A percentile compares a stretch with the other conserved stretches of the same genome.
Conservation (phyloP, 345 rosid genomes). For the Microcos paniculata region DNA sequence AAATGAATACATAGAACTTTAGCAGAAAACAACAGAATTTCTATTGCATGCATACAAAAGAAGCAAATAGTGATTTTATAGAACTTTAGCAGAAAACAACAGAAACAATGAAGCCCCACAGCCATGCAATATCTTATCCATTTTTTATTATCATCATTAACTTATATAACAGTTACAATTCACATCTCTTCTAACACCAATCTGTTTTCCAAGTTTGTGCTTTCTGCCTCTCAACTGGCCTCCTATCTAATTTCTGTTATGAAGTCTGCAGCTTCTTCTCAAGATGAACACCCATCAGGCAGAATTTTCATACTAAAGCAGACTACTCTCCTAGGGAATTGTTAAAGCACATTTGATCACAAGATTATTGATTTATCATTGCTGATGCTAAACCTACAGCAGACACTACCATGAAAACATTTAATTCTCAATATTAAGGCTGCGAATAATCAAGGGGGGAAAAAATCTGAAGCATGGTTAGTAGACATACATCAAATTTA, state of each 20-base stretch:
- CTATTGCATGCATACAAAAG: neutral
- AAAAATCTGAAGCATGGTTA: neutral
- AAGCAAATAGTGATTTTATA: neutral
- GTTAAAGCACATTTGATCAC: conserved; percentile 2
- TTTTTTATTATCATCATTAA: neutral
- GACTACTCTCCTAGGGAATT: conserved; percentile 1
- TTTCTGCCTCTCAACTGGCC: neutral
- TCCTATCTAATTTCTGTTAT: neutral
- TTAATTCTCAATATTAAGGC: neutral
- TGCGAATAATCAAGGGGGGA: neutral
- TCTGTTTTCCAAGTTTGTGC: neutral
- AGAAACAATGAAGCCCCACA: neutral
- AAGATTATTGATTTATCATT: neutral
- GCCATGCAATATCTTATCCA: neutral
- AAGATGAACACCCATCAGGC: neutral
- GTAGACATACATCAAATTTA: neutral
- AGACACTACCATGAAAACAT: neutral
- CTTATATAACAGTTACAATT: neutral
- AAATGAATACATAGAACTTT: neutral
- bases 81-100: conserved; percentile 6
- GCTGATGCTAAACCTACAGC: neutral
- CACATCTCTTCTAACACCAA: neutral
- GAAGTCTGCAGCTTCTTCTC: conserved; percentile 1
- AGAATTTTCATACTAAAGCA: neutral
- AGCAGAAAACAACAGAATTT: too few species aligned